Base-by-base conservation (phyloP, 257 asterid species). In the Gentiana macrophylla region DNA sequence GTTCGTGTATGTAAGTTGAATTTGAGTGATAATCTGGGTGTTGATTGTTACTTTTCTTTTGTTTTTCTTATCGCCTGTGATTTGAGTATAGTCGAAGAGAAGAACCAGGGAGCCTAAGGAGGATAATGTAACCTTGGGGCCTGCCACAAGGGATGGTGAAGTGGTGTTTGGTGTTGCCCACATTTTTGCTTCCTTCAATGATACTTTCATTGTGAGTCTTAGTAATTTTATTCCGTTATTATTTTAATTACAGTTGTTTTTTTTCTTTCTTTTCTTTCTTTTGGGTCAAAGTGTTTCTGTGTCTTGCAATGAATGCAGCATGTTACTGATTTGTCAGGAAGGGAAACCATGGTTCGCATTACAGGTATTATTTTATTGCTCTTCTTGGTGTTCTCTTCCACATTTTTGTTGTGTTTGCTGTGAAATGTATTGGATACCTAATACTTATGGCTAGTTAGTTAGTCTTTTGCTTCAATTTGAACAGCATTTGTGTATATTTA, bases 121-220 rank as follows among this genome's bases (percentile, higher is more conserved):
- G 63, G 97, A 89, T 12, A 83, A 71, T 33, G 83, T 83, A 11
- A 89, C 94, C 1, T 89, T 89, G 36, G 97, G 97, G 55, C 97
- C 97, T 8, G 74, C 86, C 12, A 75, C 79, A 0, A 78, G 89
- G 70, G 95, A 89, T 0, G 97, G 95, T 5, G 97, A 89, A 37
- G 41, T 61, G 43, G 95, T 86, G 36, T 89, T 89, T 41, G 89
- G 97, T 5, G 95, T 86, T 11, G 97, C 97, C 0, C 97, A 89
- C 87, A 81, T 89, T 67, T 89, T 89, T 56, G 97, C 97, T 6
- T 89, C 97, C 1, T 89, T 89, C 76, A 89, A 89, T 12, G 97
- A 89, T 54, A 89, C 97, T 35, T 89, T 89, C 70, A 89, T 89
- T 43, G 97, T 89, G 62, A 58, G 89, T 33, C 6, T 44, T 57